These are phyloP conservation scores for Iberis pinnata DNA, from an alignment of 345 rosid species.

Conservation along the genomic window DNA sequence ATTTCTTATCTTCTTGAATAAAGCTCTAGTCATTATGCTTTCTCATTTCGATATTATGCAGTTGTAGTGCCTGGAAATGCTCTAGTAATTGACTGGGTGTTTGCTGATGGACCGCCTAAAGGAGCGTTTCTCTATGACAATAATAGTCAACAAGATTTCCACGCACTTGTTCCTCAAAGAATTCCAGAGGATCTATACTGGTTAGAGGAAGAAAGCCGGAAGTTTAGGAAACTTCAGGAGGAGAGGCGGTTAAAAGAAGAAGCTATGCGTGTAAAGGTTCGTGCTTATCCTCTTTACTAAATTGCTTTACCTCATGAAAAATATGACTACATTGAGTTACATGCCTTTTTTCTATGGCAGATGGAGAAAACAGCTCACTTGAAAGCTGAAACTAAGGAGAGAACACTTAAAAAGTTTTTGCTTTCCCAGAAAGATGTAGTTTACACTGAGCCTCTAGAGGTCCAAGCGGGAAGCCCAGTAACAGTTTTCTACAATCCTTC, in stretches of 20 bases:
- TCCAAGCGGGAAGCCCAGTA: constrained; percentile 64
- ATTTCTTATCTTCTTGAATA: constrained; percentile 5
- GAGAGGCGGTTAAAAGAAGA: constrained; percentile 67
- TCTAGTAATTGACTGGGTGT: constrained; percentile 78
- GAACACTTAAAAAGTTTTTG: constrained; percentile 63
- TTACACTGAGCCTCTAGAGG: constrained; percentile 75
- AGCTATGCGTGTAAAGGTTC: constrained; percentile 68
- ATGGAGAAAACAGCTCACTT: constrained; percentile 53
- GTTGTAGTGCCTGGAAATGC: constrained; percentile 64
- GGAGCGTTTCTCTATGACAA: constrained; percentile 68
- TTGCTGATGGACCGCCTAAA: constrained; percentile 81
- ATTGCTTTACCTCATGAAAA: constrained; percentile 5
- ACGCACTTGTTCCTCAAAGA: constrained; percentile 50
- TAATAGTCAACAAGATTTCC: constrained; percentile 65
- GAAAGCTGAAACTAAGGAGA: constrained; percentile 71
- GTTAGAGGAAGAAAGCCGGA: constrained; percentile 64
- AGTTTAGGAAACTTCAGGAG: constrained; percentile 55
- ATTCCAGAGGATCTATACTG: constrained; percentile 50
- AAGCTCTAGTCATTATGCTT: background rate
- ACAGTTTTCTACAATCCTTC: constrained; percentile 76
- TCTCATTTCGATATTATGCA: constrained; percentile 32
- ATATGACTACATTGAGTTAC: background rate
- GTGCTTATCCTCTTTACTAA: constrained; percentile 21
- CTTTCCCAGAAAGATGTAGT: constrained; percentile 77
- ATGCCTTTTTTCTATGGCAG: constrained; percentile 34